These are phyloP conservation scores for Alternaria angustiovoidea DNA, from an alignment of 2,329 filamentous ascomycete genomes.

Conservation along the genomic window DNA sequence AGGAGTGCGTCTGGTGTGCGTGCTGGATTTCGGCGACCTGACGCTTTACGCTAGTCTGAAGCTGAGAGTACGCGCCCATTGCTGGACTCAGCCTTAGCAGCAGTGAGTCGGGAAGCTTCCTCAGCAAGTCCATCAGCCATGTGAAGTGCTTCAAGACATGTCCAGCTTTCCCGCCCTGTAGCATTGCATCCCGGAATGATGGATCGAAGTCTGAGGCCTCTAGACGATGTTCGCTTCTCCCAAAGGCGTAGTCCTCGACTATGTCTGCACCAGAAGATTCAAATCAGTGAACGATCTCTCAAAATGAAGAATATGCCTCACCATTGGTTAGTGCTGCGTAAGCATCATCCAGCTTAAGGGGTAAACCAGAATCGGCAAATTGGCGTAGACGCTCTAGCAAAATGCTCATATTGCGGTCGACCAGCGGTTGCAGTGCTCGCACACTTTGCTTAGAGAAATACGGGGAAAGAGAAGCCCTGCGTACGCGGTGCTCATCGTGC, in stretches of 20 bases:
- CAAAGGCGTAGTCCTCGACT: not conserved
- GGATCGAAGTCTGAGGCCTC: not conserved
- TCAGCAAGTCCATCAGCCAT: constrained; percentile 6
- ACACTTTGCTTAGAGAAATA: constrained; percentile 33
- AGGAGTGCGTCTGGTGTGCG: constrained; percentile 4
- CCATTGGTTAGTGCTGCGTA: constrained; percentile 4
- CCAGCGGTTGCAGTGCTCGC: not conserved
- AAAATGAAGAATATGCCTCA: not conserved
- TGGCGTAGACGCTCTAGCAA: not conserved
- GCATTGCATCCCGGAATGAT: constrained; percentile 1
- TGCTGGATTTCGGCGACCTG: constrained; percentile 8
- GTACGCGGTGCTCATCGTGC: constrained; percentile 33
- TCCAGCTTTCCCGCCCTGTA: not conserved
- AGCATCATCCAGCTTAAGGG: constrained; percentile 6
- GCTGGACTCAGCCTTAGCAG: constrained; percentile 3
- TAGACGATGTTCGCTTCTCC: constrained; percentile 3
- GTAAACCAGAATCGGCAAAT: constrained; percentile 4
- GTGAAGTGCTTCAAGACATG: constrained; percentile 3
- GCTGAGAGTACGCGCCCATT: constrained; percentile 10
- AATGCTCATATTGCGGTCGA: not conserved
- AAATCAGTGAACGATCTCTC: not conserved
- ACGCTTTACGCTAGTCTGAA: constrained; percentile 3
- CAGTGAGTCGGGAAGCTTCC: not conserved
- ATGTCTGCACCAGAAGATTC: not conserved
- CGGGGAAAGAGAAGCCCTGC: constrained; percentile 29